Conservation (phyloP, 768 basidiomycete species). For the Cantharellus cinnabarinus region DNA sequence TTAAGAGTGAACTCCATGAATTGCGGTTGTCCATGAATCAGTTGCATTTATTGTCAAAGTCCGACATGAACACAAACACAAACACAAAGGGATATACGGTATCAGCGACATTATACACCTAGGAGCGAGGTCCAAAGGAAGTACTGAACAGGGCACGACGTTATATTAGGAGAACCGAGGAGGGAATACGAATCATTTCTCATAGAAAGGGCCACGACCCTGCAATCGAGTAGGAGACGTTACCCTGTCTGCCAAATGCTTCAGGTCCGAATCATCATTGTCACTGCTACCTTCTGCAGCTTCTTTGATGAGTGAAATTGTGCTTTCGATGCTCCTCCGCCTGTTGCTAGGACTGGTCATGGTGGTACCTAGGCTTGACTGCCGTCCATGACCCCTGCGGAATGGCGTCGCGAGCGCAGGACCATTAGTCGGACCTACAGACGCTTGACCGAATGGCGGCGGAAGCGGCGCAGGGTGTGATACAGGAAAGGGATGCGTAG, state of each 20-base stretch:
- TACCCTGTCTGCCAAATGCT: conserved; percentile 12
- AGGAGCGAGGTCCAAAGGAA: too few species aligned
- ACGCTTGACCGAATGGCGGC: conserved; percentile 17
- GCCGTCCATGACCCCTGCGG: conserved; percentile 52
- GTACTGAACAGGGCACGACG: too few species aligned
- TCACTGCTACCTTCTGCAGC: conserved; percentile 60
- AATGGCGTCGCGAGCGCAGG: conserved; percentile 22
- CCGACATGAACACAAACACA: too few species aligned
- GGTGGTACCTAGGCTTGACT: conserved; percentile 81
- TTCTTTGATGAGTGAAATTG: conserved; percentile 85
- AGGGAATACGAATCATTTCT: too few species aligned
- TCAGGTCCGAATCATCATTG: conserved; percentile 16
- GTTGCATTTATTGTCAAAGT: too few species aligned
- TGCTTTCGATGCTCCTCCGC: conserved; percentile 81
- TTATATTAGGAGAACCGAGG: too few species aligned
- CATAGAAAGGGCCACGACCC: too few species aligned
- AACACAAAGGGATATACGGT: too few species aligned
- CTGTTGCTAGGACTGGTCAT: conserved; percentile 88
- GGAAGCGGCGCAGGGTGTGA: conserved; percentile 21
- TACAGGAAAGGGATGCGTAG: conserved; percentile 13
- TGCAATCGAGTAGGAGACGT: not conserved
- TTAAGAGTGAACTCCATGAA: not conserved
- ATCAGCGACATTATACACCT: too few species aligned
- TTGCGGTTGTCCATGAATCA: too few species aligned
- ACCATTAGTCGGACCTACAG: conserved; percentile 12